A percentile compares a stretch with the other conserved stretches of the same genome.
These are phyloP conservation scores for Musa schizocarpa DNA, from an alignment of 176 grass and related monocot genomes.

Conservation along the genomic window DNA sequence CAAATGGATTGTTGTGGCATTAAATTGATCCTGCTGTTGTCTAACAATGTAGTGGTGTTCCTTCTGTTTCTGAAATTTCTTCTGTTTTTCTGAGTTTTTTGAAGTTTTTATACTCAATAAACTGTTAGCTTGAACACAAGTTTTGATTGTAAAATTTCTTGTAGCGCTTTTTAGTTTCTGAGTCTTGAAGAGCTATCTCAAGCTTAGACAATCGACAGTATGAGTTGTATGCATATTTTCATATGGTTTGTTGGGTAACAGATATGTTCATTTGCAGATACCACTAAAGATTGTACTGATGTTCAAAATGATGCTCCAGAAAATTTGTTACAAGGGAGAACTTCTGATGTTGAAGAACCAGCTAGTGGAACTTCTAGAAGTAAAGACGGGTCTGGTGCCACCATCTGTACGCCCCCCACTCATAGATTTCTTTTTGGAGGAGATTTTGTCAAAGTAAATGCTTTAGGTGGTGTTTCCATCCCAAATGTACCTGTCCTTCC, in stretches of 20 bases:
- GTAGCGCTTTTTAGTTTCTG: background rate
- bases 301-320: conserved; percentile 24
- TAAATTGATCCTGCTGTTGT: background rate
- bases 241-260: conserved; percentile 8
- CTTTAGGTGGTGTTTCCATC: conserved; percentile 40
- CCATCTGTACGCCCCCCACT: conserved; percentile 13
- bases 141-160: background rate
- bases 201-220: background rate
- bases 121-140: no score
- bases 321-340: conserved; percentile 19
- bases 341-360: conserved; percentile 14
- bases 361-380: conserved; percentile 6
- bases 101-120: no score
- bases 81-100: no score
- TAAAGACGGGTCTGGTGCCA: conserved; percentile 14
- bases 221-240: conserved; percentile 3
- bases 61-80: no score
- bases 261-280: conserved; percentile 30
- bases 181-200: background rate
- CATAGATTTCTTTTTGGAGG: conserved; percentile 57
- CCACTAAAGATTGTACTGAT: background rate
- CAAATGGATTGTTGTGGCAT: background rate
- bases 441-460: conserved; percentile 51
- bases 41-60: background rate
- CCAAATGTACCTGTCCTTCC: conserved; percentile 40